phyloP scores from a whole-genome alignment of 371 early-diverging fungal species.

The Mortierella sp. region DNA sequence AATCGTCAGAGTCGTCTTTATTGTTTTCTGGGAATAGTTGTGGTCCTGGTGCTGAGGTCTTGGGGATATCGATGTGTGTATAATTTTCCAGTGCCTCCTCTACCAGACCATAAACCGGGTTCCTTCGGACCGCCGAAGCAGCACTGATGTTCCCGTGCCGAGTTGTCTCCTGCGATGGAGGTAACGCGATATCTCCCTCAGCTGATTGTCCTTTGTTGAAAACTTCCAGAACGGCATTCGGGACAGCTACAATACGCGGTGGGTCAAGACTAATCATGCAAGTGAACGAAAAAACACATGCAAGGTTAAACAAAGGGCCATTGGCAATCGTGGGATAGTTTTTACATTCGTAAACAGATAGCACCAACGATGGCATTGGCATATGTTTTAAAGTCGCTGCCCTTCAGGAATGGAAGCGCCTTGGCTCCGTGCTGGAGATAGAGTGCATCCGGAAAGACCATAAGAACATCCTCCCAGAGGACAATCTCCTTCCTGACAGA shows the following conservation, averaged over 20 bases:
- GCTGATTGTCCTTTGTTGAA: not conserved
- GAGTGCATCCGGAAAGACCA: not conserved
- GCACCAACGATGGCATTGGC: not conserved
- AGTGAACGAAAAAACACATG: not conserved
- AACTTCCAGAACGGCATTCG: not conserved
- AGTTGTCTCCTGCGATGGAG: not conserved
- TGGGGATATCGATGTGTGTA: not conserved
- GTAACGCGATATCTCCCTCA: not conserved
- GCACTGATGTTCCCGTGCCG: not conserved
- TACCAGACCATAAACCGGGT: not conserved
- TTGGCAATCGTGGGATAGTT: no score
- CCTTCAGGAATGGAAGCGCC: not conserved
- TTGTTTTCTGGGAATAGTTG: not conserved
- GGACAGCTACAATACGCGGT: not conserved
- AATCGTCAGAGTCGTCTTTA: not conserved
- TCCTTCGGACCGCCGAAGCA: not conserved
- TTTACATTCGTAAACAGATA: no score
- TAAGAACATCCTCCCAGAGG: not conserved
- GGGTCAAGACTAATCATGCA: not conserved
- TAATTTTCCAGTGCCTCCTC: not conserved
- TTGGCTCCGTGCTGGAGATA: not conserved
- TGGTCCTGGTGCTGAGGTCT: not conserved
- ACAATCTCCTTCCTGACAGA: not conserved
- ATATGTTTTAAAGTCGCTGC: not conserved
- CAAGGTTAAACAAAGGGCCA: not conserved